Base-by-base conservation (phyloP, 768 basidiomycete genomes). In the Lactifluus hygrophoroides region DNA sequence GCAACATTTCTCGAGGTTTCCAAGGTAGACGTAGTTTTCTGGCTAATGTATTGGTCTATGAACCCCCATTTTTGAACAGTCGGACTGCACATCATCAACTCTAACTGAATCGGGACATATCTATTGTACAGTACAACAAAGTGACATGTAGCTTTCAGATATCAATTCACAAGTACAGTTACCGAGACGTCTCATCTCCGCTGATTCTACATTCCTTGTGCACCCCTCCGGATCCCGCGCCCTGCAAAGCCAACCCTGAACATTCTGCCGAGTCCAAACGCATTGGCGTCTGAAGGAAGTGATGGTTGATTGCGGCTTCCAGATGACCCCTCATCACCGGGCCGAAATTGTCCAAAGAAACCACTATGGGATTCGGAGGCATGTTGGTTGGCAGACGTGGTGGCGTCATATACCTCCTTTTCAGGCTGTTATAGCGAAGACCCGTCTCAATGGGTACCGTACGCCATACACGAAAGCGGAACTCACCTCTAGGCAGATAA, bases 401-500 rank as follows among this genome's bases (percentile, higher is more conserved):
- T 62, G 47, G 69, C 66, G 10, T 64, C 67, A 44, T 72, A 68
- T 32, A 72, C 68, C 52, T 74, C 73, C 23, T 70, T 67, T 34
- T 76, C 75, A 16, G 67, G 67, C 67, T 65, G n/a, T n/a, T n/a
- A n/a, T n/a, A 62, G 55, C 60, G 3, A 53, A 23, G n/a, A 10
- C 42, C 6, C 40, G 40, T 5, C 10, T 45, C 55, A 61, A 30
- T 25, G 35, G 23, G 10, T 48, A 27, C 23, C 6, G 25, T n/a
- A n/a, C 28, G 30, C 30, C 25, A 1, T 16, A 35, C 30, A 9
- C 21, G 14, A 43, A n/a, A 32, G 25, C 6, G 8, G 27, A 25
- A 66, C 76, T 59, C 57, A 88, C 89, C 75, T 91, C 84, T 27
- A 92, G 74, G 68, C 92, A 89, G 40, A 95, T 85, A 3, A 90